Evolutionary conservation across 129 eudicot genomes (phyloP), one percentile per base, ranked within the genome.

Genomic region (Artemisia argyi): DNA sequence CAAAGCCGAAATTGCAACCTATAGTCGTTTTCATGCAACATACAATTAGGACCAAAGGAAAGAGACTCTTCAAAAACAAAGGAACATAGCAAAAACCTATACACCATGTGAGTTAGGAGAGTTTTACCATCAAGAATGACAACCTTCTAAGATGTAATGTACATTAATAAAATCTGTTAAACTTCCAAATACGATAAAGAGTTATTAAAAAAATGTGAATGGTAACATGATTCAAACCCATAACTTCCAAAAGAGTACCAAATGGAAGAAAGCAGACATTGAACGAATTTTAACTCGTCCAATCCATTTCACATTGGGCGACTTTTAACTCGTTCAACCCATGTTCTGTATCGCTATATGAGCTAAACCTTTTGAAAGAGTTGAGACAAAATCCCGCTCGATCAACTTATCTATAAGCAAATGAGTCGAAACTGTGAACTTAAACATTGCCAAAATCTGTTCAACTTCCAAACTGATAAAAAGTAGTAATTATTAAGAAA

Each of bases 91-190:
- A 20, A 65, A 19, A 65, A 46, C 32, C n/a, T 39, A 39, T 39
- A 7, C 46, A 39, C 46, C 46, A 39, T 8, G 46, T 39, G 46
- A 39, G 46, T 39, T 39, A 39, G 46, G 64, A 58, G 2, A 56
- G 14, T 75, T 75, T 18, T 46, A 17, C 13, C 20, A 55, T 75
- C 61, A 64, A 74, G 51, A 74, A 53, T 65, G 79, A 18, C 17
- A 55, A 55, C 13, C 32, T 66, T 7, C 58, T 19, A 20, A 20
- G 8, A 55, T 66, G 7, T 52, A 39, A 65, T 22, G 54, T 54
- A 39, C 66, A 52, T 52, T 55, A 46, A 32, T 51, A n/a, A 32
- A 20, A 63, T 13, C 17, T 64, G 14, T 10, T n/a, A 11, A 39
- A 18, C 46, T 39, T 39, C 46, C 46, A 39, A 39, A 39, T 39